phyloP scores from a whole-genome alignment of 1,284 basidiomycete species.

The Malassezia equina region DNA sequence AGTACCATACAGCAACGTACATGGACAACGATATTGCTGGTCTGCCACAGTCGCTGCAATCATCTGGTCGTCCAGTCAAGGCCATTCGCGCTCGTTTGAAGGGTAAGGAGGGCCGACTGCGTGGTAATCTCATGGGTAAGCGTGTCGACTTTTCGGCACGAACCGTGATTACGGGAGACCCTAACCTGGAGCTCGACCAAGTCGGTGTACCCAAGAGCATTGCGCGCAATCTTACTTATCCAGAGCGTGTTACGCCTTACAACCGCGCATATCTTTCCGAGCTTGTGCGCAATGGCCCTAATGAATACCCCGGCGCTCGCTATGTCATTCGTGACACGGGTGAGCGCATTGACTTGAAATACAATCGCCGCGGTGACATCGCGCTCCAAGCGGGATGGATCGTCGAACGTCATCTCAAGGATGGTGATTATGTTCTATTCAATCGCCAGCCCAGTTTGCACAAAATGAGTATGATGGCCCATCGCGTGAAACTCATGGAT shows the following conservation, averaged over 20 bases:
- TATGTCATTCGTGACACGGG: constrained; percentile 97
- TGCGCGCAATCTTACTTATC: constrained; percentile 94
- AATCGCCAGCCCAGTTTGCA: constrained; percentile 97
- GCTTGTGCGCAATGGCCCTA: constrained; percentile 91
- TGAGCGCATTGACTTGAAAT: constrained; percentile 91
- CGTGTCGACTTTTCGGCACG: constrained; percentile 98
- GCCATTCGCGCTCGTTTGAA: constrained; percentile 95
- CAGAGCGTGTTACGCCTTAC: constrained; percentile 95
- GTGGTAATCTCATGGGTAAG: constrained; percentile 98
- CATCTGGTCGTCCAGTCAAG: constrained; percentile 94
- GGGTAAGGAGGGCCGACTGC: constrained; percentile 94
- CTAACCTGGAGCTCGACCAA: constrained; percentile 89
- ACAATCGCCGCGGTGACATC: constrained; percentile 75
- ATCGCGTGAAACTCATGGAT: constrained; percentile 92
- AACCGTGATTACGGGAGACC: constrained; percentile 98
- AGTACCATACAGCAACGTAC: constrained; percentile 95
- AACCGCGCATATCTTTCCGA: constrained; percentile 91
- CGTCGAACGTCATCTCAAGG: constrained; percentile 91
- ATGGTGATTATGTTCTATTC: constrained; percentile 84
- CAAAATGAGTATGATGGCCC: constrained; percentile 99
- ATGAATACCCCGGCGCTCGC: constrained; percentile 86
- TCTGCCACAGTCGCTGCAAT: constrained; percentile 91
- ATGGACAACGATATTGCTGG: constrained; percentile 99
- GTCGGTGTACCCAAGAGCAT: constrained; percentile 96
- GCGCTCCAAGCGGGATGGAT: constrained; percentile 98